Percentiles rank a stretch among this genome's conserved stretches.
Conservation (phyloP, 1,284 basidiomycete genomes). For the Taiwanofungus camphoratus region DNA sequence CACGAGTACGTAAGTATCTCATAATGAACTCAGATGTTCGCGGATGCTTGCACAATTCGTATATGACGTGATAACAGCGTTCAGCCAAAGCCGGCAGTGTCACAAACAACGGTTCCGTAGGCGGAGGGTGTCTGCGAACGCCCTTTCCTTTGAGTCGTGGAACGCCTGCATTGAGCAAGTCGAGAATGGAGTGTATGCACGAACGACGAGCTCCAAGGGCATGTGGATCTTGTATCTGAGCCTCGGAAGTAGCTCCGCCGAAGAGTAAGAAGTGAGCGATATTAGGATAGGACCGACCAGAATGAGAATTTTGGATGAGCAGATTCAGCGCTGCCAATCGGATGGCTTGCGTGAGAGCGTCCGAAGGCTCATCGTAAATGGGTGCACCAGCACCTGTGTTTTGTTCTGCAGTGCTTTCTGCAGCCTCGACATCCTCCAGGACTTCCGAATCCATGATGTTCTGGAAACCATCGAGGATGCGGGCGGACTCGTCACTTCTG, state of each 20-base stretch:
- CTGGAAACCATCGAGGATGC: slow-evolving; percentile 82
- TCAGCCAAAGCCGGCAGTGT: slow-evolving; percentile 80
- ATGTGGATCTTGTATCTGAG: slow-evolving; percentile 69
- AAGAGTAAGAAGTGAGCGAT: slow-evolving; percentile 89
- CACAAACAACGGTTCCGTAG: slow-evolving; percentile 53
- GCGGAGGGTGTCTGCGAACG: slow-evolving; percentile 23
- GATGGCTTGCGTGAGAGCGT: slow-evolving; percentile 62
- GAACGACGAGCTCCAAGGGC: slow-evolving; percentile 66
- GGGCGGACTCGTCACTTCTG: slow-evolving; percentile 77
- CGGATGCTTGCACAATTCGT: slow-evolving; percentile 84
- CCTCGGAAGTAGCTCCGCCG: slow-evolving; percentile 46
- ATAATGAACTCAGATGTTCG: slow-evolving; percentile 80
- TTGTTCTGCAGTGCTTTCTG: slow-evolving; percentile 54
- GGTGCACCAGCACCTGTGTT: slow-evolving; percentile 68
- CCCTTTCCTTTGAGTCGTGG: slow-evolving; percentile 48
- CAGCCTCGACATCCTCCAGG: slow-evolving; percentile 49
- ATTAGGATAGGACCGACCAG: slow-evolving; percentile 69
- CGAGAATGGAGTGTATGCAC: slow-evolving; percentile 79
- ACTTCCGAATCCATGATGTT: slow-evolving; percentile 62
- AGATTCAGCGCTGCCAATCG: slow-evolving; percentile 82
- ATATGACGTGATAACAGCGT: slow-evolving; percentile 77
- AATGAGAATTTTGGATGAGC: slow-evolving; percentile 75
- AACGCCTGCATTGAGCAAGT: slow-evolving; percentile 69
- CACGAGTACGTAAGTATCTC: slow-evolving; percentile 83
- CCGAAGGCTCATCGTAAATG: slow-evolving; percentile 40